phyloP scores from a whole-genome alignment of 768 basidiomycete species.

The Dendrothele bispora region DNA sequence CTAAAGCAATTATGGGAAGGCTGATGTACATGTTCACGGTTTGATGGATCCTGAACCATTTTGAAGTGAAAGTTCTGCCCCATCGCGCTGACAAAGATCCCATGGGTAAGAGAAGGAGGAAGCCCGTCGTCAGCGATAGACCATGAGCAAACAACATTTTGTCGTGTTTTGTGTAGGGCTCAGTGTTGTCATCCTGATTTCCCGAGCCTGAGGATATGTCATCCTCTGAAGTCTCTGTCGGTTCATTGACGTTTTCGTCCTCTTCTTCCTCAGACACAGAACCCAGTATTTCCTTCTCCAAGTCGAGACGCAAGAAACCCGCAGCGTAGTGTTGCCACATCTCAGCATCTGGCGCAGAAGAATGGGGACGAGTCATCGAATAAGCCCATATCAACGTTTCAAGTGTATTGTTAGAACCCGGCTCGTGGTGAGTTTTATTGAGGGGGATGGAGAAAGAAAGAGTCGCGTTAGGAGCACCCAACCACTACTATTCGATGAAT shows the following conservation, averaged over 20 bases:
- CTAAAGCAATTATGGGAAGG: constrained; percentile 46
- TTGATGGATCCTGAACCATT: constrained; percentile 61
- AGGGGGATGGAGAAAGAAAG: constrained; percentile 43
- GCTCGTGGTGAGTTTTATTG: constrained; percentile 33
- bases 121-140: constrained; percentile 49
- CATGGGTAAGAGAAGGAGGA: constrained; percentile 55
- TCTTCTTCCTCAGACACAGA: constrained; percentile 9
- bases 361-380: constrained; percentile 25
- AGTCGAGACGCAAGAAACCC: constrained; percentile 32
- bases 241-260: constrained; percentile 2
- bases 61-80: constrained; percentile 46
- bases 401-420: constrained; percentile 22
- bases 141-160: constrained; percentile 55
- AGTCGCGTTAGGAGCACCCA: constrained; percentile 26
- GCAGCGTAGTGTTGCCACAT: constrained; percentile 35
- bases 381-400: constrained; percentile 40
- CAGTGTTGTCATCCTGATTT: no score
- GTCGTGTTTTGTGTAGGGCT: constrained; percentile 31
- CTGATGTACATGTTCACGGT: constrained; percentile 48
- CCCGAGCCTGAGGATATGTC: neutral
- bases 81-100: constrained; percentile 56
- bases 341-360: constrained; percentile 23
- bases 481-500: constrained; percentile 19
- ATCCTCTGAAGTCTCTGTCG: constrained; percentile 6
- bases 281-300: constrained; percentile 25